Base-by-base conservation (phyloP, 768 basidiomycete genomes). In the Candolleomyces aberdarensis region DNA sequence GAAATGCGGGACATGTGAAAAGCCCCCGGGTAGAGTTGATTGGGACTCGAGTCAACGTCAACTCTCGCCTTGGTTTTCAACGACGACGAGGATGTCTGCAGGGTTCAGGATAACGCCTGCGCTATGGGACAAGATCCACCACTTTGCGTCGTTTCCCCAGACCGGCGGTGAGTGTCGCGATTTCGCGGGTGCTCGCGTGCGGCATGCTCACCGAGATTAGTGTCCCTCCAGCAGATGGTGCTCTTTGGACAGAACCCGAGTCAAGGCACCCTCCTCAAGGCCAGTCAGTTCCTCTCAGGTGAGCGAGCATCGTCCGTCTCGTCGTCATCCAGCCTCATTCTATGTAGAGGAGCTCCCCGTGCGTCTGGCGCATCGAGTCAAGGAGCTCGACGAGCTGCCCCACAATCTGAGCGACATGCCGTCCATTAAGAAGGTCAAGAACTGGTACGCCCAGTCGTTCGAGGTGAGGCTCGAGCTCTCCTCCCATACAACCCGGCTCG, bases 391-490 rank as follows among this genome's bases (percentile, higher is more conserved):
- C 66, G 87, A 92, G 65, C 82, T 99, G 3, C 97, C 97, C 0
- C 92, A 98, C 75, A 90, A 92, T 58, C 81, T 99, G 55, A 88
- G 87, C 67, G 84, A 84, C 50, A 97, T 97, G 96, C 86, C 89
- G 0, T 91, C 90, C 43, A 98, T 99, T 64, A 85, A 87, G 60
- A 95, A 92, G 71, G 92, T 99, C 62, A 96, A 95, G 78, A 89
- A 96, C 69, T 99, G 97, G 97, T 99, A 99, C 73, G 96, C 96
- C 0, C 94, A 98, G 78, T 94, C 92, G 15, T 98, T 99, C 73
- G 92, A 98, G 84, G 96, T 96, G 57, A 56, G 87, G 36, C 57
- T 10, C 43, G 31, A 17, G 31, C 52, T 51, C 7, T 44, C 31
- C 41, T 31, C 46, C 32, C 26, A 44, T 29, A 56, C 41, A 20